Conservation (phyloP, 75 land plant species). For the Pinus taeda region DNA sequence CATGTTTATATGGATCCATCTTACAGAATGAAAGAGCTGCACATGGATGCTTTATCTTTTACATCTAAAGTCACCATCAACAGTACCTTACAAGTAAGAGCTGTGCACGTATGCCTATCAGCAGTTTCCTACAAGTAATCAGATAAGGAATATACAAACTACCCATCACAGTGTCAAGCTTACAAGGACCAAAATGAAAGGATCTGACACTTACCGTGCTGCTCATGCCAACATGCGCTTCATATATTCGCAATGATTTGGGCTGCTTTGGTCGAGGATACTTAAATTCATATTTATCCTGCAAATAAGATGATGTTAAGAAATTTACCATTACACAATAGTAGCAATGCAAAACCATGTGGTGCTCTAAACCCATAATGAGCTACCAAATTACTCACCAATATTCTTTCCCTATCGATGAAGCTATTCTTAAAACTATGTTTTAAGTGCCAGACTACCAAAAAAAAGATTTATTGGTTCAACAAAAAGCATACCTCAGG, state of each 20-base stretch:
- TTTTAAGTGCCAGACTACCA: background rate
- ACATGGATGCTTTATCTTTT: background rate
- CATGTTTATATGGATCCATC: background rate
- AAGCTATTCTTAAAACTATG: background rate
- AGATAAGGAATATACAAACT: background rate
- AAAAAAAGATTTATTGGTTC: background rate
- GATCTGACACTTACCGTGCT: slow-evolving; percentile 54
- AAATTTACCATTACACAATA: background rate
- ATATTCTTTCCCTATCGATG: background rate
- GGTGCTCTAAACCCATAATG: background rate
- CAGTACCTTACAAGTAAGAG: too few species aligned
- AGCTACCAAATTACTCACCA: background rate
- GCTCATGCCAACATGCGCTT: slow-evolving; percentile 97
- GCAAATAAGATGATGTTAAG: slow-evolving; percentile 1
- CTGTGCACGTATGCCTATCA: too few species aligned
- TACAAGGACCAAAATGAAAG: background rate
- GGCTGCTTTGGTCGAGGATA: slow-evolving; percentile 80
- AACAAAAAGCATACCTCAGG: slow-evolving; percentile 48
- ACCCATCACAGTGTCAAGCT: background rate
- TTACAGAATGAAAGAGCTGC: background rate
- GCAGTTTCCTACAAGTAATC: background rate
- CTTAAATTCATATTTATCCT: slow-evolving; percentile 83
- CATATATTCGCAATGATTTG: slow-evolving; percentile 83
- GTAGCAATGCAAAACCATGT: background rate
- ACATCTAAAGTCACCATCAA: background rate